Evolutionary conservation across 768 basidiomycete genomes (phyloP).

Genomic region (Dentipellis fragilis): DNA sequence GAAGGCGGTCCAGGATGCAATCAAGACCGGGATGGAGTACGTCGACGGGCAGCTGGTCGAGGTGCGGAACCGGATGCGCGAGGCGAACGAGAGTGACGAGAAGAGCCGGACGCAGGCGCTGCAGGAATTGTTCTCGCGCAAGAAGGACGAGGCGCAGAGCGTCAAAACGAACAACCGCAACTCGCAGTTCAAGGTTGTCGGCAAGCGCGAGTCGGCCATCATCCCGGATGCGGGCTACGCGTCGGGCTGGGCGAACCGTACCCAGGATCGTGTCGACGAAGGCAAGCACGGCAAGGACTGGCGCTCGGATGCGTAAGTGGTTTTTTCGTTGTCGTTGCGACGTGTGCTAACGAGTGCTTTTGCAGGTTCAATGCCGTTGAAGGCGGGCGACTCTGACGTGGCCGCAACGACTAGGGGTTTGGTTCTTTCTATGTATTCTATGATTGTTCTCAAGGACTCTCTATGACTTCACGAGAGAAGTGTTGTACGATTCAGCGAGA

Average conservation of each 20-base stretch:
- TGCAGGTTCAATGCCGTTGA: neutral
- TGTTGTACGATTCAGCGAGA: too few species aligned
- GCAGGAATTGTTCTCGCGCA: constrained; percentile 55
- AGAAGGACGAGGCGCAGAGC: constrained; percentile 36
- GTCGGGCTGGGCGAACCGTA: constrained; percentile 61
- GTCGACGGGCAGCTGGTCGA: constrained; percentile 81
- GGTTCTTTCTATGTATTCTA: neutral
- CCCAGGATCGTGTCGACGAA: constrained; percentile 32
- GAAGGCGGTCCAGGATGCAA: constrained; percentile 51
- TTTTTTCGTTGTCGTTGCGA: neutral
- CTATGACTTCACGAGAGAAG: neutral
- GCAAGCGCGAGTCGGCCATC: constrained; percentile 57
- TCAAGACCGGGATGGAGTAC: constrained; percentile 77
- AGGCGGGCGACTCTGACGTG: neutral
- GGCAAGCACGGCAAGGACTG: constrained; percentile 37
- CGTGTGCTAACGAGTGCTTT: neutral
- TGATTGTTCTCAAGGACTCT: neutral
- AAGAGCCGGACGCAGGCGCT: constrained; percentile 39
- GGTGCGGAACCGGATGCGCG: constrained; percentile 70
- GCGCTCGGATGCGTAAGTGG: constrained; percentile 41
- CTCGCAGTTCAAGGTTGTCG: constrained; percentile 76
- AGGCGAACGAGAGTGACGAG: constrained; percentile 28
- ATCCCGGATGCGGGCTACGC: constrained; percentile 56
- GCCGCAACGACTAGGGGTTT: neutral
- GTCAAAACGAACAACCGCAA: constrained; percentile 28